Percentiles rank a stretch among this genome's conserved stretches.
These are phyloP conservation scores for Thraustotheca clavata DNA, from an alignment of 352 stramenopile genomes.

Conservation along the genomic window DNA sequence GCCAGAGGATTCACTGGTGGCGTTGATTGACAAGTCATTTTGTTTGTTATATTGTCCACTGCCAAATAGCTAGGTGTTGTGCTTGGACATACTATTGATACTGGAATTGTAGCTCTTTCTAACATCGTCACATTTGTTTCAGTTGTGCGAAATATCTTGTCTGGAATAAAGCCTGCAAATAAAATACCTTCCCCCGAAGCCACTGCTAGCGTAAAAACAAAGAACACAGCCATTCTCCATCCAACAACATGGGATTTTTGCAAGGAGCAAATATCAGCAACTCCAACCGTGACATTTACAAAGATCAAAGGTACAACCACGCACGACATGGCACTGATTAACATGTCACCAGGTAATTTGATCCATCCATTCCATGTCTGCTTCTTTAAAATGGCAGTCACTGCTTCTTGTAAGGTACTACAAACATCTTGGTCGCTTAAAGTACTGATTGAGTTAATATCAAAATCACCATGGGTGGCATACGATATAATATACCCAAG, in stretches of 20 bases:
- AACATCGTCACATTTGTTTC: conserved; percentile 28
- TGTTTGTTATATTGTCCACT: background rate
- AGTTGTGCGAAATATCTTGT: conserved; percentile 48
- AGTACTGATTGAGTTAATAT: too few relatives aligned
- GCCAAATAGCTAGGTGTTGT: background rate
- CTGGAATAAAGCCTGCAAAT: conserved; percentile 38
- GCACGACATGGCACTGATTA: conserved; percentile 65
- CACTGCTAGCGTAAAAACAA: conserved; percentile 38
- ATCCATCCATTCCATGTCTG: conserved; percentile 18
- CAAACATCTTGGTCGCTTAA: background rate
- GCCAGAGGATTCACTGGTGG: conserved; percentile 21
- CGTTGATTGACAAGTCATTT: background rate
- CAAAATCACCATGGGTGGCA: background rate
- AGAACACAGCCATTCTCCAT: conserved; percentile 34
- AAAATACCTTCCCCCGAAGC: conserved; percentile 46
- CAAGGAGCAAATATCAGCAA: conserved; percentile 44
- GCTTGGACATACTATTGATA: background rate
- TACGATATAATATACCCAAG: background rate
- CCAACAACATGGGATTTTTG: conserved; percentile 24
- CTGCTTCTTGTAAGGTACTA: background rate
- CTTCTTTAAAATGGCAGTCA: background rate
- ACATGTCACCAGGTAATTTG: conserved; percentile 53
- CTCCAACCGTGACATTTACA: conserved; percentile 59
- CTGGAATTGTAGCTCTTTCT: conserved; percentile 21
- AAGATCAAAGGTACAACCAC: conserved; percentile 75